These are phyloP conservation scores for Aspergillus bridgeri DNA, from an alignment of 495 filamentous ascomycete genomes.

Conservation along the genomic window DNA sequence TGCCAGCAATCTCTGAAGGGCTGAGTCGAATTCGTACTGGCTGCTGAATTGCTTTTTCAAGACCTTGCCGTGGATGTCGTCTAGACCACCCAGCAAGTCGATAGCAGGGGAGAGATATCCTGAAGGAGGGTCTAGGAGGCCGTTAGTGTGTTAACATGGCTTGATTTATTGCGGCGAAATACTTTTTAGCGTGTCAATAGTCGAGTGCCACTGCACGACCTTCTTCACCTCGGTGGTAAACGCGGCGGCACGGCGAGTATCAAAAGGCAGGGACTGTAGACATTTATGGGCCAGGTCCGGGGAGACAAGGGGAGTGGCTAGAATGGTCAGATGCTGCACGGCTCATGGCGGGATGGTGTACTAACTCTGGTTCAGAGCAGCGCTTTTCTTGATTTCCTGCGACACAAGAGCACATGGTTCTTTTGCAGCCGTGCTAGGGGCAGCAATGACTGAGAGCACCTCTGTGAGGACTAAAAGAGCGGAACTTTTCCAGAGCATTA, in stretches of 20 bases:
- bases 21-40: constrained; percentile 51
- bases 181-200: constrained; percentile 48
- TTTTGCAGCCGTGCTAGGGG: too few species aligned
- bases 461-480: too few species aligned
- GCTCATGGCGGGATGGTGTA: too few species aligned
- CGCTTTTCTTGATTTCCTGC: too few species aligned
- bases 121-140: constrained; percentile 41
- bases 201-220: constrained; percentile 56
- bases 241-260: constrained; percentile 43
- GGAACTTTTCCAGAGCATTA: too few species aligned
- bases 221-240: constrained; percentile 55
- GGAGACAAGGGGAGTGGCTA: too few species aligned
- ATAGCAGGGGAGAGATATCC: constrained; percentile 52
- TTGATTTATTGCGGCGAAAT: too few species aligned
- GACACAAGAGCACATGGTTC: too few species aligned
- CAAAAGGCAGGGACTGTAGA: constrained; percentile 55
- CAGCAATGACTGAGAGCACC: too few species aligned
- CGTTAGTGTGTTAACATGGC: not conserved
- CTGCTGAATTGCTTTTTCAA: constrained; percentile 32
- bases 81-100: constrained; percentile 47
- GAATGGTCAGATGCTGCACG: too few species aligned
- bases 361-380: too few species aligned
- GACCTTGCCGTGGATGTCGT: constrained; percentile 39
- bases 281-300: constrained; percentile 44
- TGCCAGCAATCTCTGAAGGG: constrained; percentile 34